These are phyloP conservation scores for Skeletonema tropicum DNA, from an alignment of 108 stramenopile species.

Conservation along the genomic window DNA sequence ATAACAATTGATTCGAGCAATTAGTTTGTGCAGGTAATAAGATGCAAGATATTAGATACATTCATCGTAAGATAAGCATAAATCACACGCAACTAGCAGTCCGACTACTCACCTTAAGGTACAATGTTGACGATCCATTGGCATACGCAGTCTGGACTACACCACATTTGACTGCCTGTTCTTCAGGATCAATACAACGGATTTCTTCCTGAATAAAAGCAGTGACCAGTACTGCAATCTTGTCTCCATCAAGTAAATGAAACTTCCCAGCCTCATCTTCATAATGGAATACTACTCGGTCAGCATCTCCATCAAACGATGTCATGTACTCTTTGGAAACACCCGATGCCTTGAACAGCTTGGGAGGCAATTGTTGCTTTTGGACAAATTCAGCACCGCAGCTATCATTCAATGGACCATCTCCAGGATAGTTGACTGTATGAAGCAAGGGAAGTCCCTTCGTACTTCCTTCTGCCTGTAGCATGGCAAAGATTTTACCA, in stretches of 20 bases:
- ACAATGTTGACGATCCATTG: slow-evolving; percentile 94
- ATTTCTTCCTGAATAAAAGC: slow-evolving; percentile 81
- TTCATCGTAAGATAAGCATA: slow-evolving; percentile 2
- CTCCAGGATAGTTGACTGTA: slow-evolving; percentile 63
- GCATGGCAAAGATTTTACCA: slow-evolving; percentile 33
- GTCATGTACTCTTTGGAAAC: slow-evolving; percentile 56
- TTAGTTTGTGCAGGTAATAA: slow-evolving; percentile 4
- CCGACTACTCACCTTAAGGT: slow-evolving; percentile 57
- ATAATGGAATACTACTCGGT: slow-evolving; percentile 96
- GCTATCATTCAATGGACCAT: slow-evolving; percentile 84
- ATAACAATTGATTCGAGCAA: neutral
- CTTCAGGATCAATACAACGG: slow-evolving; percentile 43
- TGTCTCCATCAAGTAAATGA: slow-evolving; percentile 95
- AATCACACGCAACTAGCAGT: neutral
- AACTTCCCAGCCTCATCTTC: slow-evolving; percentile 48
- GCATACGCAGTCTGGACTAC: slow-evolving; percentile 99
- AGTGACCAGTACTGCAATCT: slow-evolving; percentile 91
- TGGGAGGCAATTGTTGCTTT: slow-evolving; percentile 79
- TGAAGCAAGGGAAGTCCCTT: slow-evolving; percentile 33
- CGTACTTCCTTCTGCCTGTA: slow-evolving; percentile 35
- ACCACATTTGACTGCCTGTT: slow-evolving; percentile 73
- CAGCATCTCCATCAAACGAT: slow-evolving; percentile 98
- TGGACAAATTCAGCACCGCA: slow-evolving; percentile 97
- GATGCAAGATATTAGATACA: slow-evolving; percentile 22
- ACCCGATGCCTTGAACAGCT: slow-evolving; percentile 47